Evolutionary conservation across 1,139 yeast species (phyloP).

Genomic region (Pichia sp.): DNA sequence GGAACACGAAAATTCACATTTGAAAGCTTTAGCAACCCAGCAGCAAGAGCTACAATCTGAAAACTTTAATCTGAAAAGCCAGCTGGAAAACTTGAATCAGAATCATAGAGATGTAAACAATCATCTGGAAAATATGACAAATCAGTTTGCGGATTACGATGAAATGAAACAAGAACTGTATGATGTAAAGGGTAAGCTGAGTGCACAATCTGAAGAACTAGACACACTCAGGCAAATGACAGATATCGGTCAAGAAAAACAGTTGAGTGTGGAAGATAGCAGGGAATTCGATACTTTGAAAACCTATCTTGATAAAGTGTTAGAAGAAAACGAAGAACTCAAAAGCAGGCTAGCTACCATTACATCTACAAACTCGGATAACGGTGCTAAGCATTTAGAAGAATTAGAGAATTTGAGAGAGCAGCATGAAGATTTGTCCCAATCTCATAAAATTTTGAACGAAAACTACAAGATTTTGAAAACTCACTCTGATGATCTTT

Average conservation of each 20-base stretch:
- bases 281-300: conserved; percentile 17
- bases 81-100: conserved; percentile 7
- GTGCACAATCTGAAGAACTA: conserved; percentile 11
- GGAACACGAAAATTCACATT: conserved; percentile 10
- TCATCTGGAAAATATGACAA: conserved; percentile 5
- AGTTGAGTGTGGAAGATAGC: conserved; percentile 14
- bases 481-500: neutral
- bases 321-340: conserved; percentile 16
- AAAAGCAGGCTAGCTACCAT: conserved; percentile 7
- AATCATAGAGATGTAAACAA: conserved; percentile 23
- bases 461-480: conserved; percentile 18
- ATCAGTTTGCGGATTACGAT: conserved; percentile 8
- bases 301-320: conserved; percentile 19
- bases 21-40: conserved; percentile 8
- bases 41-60: conserved; percentile 9
- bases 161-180: conserved; percentile 8
- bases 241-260: conserved; percentile 14
- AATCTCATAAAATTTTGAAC: conserved; percentile 25
- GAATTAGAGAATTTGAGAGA: conserved; percentile 5
- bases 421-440: conserved; percentile 3
- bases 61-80: conserved; percentile 5
- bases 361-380: neutral
- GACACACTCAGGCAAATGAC: conserved; percentile 12
- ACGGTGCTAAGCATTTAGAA: neutral
- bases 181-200: conserved; percentile 6